A percentile compares a stretch with the other conserved stretches of the same genome.
Evolutionary conservation across 2,329 filamentous ascomycete genomes (phyloP).

Genomic region (Exophiala oligosperma): DNA sequence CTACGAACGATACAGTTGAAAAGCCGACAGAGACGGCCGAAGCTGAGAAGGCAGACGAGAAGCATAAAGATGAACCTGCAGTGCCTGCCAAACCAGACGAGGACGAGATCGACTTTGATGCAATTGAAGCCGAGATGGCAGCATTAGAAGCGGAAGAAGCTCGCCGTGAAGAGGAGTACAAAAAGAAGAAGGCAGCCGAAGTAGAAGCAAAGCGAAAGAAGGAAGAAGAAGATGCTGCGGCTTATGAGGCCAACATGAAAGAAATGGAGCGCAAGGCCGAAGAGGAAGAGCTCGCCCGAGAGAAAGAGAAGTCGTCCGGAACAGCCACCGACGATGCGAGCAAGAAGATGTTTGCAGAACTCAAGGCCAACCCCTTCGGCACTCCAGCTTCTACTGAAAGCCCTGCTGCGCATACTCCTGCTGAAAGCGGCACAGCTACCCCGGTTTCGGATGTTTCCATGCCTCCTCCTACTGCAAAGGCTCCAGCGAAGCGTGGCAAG

Average conservation of each 20-base stretch:
- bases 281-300: slow-evolving; percentile 45
- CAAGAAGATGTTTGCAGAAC: slow-evolving; percentile 44
- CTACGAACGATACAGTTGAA: slow-evolving; percentile 45
- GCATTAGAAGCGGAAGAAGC: slow-evolving; percentile 49
- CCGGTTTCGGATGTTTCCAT: slow-evolving; percentile 47
- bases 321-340: slow-evolving; percentile 34
- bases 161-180: slow-evolving; percentile 46
- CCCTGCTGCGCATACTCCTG: slow-evolving; percentile 39
- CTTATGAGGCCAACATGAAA: slow-evolving; percentile 50
- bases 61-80: slow-evolving; percentile 3
- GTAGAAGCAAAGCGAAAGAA: slow-evolving; percentile 55
- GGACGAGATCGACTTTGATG: slow-evolving; percentile 47
- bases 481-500: slow-evolving; percentile 67
- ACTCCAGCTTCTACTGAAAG: slow-evolving; percentile 31
- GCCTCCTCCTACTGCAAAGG: slow-evolving; percentile 53
- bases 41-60: slow-evolving; percentile 26
- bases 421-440: slow-evolving; percentile 47
- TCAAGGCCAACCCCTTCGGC: slow-evolving; percentile 42
- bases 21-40: slow-evolving; percentile 46
- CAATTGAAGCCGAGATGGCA: slow-evolving; percentile 48
- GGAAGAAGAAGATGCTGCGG: slow-evolving; percentile 46
- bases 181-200: slow-evolving; percentile 78
- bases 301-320: slow-evolving; percentile 41
- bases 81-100: slow-evolving; percentile 34
- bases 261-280: slow-evolving; percentile 50